A percentile compares a stretch with the other conserved stretches of the same genome.
Conservation (phyloP, 768 basidiomycete genomes). For the Roridomyces roridus region DNA sequence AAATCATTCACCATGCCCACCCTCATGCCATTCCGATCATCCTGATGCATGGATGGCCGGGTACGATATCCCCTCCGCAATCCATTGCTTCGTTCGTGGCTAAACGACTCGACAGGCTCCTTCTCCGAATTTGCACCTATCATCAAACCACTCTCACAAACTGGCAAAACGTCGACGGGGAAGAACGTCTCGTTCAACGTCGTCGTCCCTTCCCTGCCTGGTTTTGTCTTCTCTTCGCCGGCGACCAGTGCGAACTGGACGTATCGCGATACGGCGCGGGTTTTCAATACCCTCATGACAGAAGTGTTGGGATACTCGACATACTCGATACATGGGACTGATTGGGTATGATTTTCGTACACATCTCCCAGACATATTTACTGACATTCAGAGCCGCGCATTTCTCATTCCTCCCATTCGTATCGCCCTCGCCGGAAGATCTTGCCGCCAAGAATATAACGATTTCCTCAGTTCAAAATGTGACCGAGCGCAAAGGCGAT, state of each 20-base stretch:
- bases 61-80: neutral
- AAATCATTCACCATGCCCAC: no score
- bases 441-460: constrained; percentile 3
- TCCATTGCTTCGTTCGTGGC: neutral
- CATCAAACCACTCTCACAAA: neutral
- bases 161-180: neutral
- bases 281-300: constrained; percentile 32
- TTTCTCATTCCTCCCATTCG: constrained; percentile 4
- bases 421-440: neutral
- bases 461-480: neutral
- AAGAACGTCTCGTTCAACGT: neutral
- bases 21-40: constrained; percentile 1
- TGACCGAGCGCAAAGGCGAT: neutral
- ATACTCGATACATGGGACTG: constrained; percentile 28
- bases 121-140: neutral
- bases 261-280: constrained; percentile 28
- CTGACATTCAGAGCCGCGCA: constrained; percentile 11
- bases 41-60: constrained; percentile 18
- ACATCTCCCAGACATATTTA: neutral
- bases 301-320: constrained; percentile 28
- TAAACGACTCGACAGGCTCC: neutral
- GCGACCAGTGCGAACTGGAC: constrained; percentile 18
- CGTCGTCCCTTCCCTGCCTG: constrained; percentile 12
- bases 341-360: constrained; percentile 33
- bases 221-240: constrained; percentile 20